Base-by-base conservation (phyloP, 164 flowering plant genomes). In the Magnolia officinalis region DNA sequence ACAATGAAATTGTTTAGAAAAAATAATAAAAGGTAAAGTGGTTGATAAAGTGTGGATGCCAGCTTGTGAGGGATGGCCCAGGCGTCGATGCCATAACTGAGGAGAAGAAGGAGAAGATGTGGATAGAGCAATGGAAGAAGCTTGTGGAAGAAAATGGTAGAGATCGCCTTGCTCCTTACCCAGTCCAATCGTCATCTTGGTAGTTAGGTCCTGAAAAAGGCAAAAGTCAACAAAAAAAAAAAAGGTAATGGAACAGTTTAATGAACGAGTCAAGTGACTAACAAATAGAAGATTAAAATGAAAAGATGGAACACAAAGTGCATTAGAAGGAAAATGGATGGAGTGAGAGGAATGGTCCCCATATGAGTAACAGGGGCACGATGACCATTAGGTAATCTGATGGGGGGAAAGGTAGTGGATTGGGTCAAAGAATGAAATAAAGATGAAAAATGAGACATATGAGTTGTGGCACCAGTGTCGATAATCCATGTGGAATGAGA, bases 181-280 rank as follows among this genome's bases (percentile, higher is more conserved):
- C 7, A 61, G 7, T 61, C 64, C 74, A 72, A 72, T 52, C 8
- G 49, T 51, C n/a, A 51, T 72, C 74, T 55, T 51, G 45, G 16
- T 72, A 31, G 64, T 21, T 29, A 0, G 64, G 31, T 72, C 74
- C 64, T 72, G 37, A 20, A 72, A 51, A 51, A 52, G 37, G 52
- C 20, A 72, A 52, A 0, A 72, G 52, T 72, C 37, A 52, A 5
- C 20, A 20, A 29, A 51, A 11, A 72, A 72, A 20, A 29, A 51
- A 11, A 72, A 72, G 13, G 37, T n/a, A 55, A 72, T 31, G 5
- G 64, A 51, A 19, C 74, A 72, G 23, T 14, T 14, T 11, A 9
- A 20, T 1, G 16, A 37, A 20, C 4, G 4, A 8, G 64, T 72
- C 29, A 51, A 37, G n/a, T 72, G n/a, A 29, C 63, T 72, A 55